These are phyloP conservation scores for Sarocladium oryzae DNA, from an alignment of 2,329 filamentous ascomycete species.

Conservation along the genomic window DNA sequence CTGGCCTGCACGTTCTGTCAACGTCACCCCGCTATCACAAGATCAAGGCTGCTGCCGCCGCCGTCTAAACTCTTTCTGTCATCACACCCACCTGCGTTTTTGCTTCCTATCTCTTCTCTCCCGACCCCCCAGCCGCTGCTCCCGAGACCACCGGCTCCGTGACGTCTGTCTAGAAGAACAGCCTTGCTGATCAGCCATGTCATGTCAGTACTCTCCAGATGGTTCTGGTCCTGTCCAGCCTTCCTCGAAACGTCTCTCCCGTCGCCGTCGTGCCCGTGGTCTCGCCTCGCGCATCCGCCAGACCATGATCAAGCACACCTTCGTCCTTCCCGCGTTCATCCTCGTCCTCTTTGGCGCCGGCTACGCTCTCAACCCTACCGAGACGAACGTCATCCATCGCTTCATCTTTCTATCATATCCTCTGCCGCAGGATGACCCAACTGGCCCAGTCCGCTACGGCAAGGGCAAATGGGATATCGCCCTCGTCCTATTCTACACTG, in stretches of 20 bases:
- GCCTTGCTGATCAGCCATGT: no score
- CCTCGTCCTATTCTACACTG: slow-evolving; percentile 82
- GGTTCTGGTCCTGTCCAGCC: not conserved
- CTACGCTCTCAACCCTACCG: slow-evolving; percentile 70
- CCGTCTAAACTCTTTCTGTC: not conserved
- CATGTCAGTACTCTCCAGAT: not conserved
- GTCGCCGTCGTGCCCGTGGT: slow-evolving; percentile 49
- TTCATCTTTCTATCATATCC: slow-evolving; percentile 90
- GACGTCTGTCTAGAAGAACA: not conserved
- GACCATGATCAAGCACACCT: slow-evolving; percentile 55
- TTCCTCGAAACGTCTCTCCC: slow-evolving; percentile 38
- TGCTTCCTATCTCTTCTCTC: not conserved
- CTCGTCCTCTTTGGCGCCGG: slow-evolving; percentile 55
- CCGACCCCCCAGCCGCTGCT: slow-evolving; percentile 1
- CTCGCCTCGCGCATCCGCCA: slow-evolving; percentile 42
- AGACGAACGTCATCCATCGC: slow-evolving; percentile 70
- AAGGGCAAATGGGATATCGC: slow-evolving; percentile 84
- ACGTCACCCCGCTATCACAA: no score
- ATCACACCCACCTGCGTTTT: no score
- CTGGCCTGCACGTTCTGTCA: no score
- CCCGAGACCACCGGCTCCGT: not conserved
- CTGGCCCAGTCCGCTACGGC: slow-evolving; percentile 63
- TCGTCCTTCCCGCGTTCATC: slow-evolving; percentile 61
- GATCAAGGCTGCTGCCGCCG: not conserved
- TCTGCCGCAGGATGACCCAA: slow-evolving; percentile 42